phyloP scores from a whole-genome alignment of 2,329 filamentous ascomycete species.

The Aspergillus viridinutans region DNA sequence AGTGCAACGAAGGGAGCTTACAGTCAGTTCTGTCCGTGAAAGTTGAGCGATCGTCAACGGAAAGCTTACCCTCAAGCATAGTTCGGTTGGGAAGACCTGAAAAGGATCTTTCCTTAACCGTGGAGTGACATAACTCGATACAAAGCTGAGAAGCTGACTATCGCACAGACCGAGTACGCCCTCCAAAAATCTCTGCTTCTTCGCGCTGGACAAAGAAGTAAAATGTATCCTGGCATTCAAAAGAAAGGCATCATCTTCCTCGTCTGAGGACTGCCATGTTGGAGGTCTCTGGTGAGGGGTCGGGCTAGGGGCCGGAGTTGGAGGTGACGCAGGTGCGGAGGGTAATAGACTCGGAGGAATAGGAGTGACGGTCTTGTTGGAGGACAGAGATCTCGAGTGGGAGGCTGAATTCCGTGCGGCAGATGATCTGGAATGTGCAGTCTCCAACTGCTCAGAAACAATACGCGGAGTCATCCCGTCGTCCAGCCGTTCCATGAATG shows the following conservation, averaged over 20 bases:
- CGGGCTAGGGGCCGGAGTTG: conserved; percentile 63
- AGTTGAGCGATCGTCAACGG: not conserved
- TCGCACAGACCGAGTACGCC: conserved; percentile 92
- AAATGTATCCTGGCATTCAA: conserved; percentile 77
- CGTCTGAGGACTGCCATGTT: conserved; percentile 44
- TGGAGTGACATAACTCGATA: conserved; percentile 92
- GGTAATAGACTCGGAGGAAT: conserved; percentile 60
- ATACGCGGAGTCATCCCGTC: conserved; percentile 29
- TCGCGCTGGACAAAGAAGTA: conserved; percentile 67
- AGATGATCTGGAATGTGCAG: conserved; percentile 26
- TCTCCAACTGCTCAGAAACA: conserved; percentile 25
- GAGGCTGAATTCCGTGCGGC: conserved; percentile 23
- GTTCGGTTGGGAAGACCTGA: conserved; percentile 81
- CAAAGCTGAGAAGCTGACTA: conserved; percentile 90
- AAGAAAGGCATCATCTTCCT: conserved; percentile 77
- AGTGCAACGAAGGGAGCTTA: conserved; percentile 1
- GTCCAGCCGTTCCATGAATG: conserved; percentile 25
- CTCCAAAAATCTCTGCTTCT: conserved; percentile 75
- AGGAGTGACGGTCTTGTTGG: conserved; percentile 46
- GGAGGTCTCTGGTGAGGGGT: conserved; percentile 60
- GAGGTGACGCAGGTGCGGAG: conserved; percentile 62
- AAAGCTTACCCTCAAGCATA: conserved; percentile 73
- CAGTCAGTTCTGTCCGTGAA: conserved; percentile 8
- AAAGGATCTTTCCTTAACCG: conserved; percentile 95
- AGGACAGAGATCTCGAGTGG: conserved; percentile 42